Conservation (phyloP, 805 yeast genomes). For the Candida nemodendra region DNA sequence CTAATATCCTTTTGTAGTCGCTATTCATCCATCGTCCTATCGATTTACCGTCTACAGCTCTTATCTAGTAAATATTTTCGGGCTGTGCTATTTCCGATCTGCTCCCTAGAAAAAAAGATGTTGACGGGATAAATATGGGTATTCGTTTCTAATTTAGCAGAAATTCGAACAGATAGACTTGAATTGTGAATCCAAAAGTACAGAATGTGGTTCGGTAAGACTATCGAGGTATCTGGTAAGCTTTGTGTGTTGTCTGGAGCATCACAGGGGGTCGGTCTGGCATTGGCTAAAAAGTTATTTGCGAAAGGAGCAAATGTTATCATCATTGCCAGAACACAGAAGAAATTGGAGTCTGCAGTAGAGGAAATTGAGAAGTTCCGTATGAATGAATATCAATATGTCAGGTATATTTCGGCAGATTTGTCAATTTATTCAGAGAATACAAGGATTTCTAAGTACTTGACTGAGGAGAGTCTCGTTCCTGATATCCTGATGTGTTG, state of each 20-base stretch:
- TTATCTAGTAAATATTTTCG: too few relatives aligned
- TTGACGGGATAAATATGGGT: too few relatives aligned
- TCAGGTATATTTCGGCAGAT: constrained; percentile 60
- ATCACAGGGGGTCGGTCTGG: constrained; percentile 90
- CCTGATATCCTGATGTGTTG: constrained; percentile 83
- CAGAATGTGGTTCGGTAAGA: not conserved
- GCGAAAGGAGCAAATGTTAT: constrained; percentile 60
- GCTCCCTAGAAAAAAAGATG: too few relatives aligned
- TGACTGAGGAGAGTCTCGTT: constrained; percentile 16
- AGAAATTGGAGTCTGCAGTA: constrained; percentile 53
- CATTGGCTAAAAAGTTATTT: constrained; percentile 55
- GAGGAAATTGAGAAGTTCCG: constrained; percentile 37
- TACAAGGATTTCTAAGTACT: constrained; percentile 39
- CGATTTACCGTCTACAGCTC: too few relatives aligned
- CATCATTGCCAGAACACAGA: constrained; percentile 73
- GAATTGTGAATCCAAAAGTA: too few relatives aligned
- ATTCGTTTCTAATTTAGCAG: too few relatives aligned
- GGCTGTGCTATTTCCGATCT: too few relatives aligned
- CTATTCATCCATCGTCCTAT: too few relatives aligned
- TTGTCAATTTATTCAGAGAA: constrained; percentile 55
- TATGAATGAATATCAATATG: constrained; percentile 31
- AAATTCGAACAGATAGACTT: too few relatives aligned
- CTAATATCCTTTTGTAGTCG: too few relatives aligned
- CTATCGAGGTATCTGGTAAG: constrained; percentile 41
- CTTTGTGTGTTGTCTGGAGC: constrained; percentile 85